Conservation (phyloP, 495 filamentous ascomycete species). For the Aspergillus asperescens region DNA sequence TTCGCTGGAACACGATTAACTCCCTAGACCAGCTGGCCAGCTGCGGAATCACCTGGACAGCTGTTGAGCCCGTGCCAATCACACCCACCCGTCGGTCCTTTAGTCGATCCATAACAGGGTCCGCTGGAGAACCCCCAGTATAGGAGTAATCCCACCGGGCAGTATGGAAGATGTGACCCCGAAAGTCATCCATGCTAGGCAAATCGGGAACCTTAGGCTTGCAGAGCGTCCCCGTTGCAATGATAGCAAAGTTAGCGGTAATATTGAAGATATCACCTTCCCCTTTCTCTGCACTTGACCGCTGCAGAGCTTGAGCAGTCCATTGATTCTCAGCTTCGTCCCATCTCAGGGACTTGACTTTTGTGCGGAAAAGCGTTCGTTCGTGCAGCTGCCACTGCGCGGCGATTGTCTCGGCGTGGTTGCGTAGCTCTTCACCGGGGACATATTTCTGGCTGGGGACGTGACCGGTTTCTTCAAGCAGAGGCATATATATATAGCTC, state of each 20-base stretch:
- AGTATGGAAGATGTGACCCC: conserved; percentile 33
- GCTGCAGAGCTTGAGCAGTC: neutral
- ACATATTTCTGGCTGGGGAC: conserved; percentile 41
- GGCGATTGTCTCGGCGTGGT: conserved; percentile 24
- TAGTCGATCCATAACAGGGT: conserved; percentile 34
- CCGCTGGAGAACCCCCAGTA: conserved; percentile 49
- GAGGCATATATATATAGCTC: conserved; percentile 41
- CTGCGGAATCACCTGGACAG: conserved; percentile 38
- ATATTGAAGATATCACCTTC: conserved; percentile 6
- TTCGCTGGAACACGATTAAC: conserved; percentile 47
- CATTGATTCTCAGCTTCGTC: neutral
- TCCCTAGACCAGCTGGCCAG: conserved; percentile 29
- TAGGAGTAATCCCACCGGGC: conserved; percentile 38
- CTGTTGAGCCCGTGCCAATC: conserved; percentile 46
- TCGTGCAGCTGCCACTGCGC: conserved; percentile 40
- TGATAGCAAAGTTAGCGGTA: conserved; percentile 2
- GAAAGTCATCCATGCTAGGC: conserved; percentile 11
- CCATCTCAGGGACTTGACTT: neutral
- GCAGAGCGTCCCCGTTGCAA: conserved; percentile 9
- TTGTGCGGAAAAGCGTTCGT: conserved; percentile 40
- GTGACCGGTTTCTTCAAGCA: conserved; percentile 57
- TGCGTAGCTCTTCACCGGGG: conserved; percentile 20
- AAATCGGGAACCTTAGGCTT: conserved; percentile 21
- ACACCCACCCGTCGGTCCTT: conserved; percentile 42
- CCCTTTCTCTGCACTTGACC: neutral